phyloP scores from a whole-genome alignment of 75 land plant species.

The Selaginella moellendorffii region DNA sequence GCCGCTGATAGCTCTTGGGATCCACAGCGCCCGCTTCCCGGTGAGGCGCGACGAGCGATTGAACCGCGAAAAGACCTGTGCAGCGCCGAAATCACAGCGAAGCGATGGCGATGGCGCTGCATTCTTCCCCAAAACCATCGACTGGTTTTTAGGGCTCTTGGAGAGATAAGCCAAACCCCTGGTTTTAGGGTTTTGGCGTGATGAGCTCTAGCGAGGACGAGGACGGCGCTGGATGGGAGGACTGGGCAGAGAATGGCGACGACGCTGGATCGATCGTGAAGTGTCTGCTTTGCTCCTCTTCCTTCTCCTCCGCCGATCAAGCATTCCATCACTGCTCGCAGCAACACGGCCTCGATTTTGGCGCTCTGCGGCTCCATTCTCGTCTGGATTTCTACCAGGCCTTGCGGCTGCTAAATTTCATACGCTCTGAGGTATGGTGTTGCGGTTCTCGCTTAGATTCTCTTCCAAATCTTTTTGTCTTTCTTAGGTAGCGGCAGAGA shows the following conservation, averaged over 20 bases:
- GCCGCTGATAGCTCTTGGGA: neutral
- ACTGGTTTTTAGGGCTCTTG: too few species aligned
- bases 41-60: too few species aligned
- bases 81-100: neutral
- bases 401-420: slow-evolving; percentile 72
- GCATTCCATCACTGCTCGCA: slow-evolving; percentile 50
- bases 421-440: slow-evolving; percentile 47
- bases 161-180: too few species aligned
- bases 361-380: slow-evolving; percentile 21
- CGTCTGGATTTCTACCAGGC: slow-evolving; percentile 56
- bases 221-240: slow-evolving; percentile 46
- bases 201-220: slow-evolving; percentile 27
- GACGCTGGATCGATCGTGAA: neutral
- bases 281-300: slow-evolving; percentile 88
- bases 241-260: slow-evolving; percentile 35
- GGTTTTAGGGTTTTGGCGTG: neutral
- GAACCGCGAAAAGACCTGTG: neutral
- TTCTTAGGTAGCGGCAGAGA: slow-evolving; percentile 47
- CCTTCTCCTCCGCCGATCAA: slow-evolving; percentile 22
- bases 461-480: neutral
- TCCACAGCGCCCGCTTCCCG: neutral
- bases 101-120: too few species aligned
- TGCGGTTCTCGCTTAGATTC: neutral
- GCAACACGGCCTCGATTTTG: slow-evolving; percentile 58
- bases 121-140: too few species aligned